Evolutionary conservation across 345 rosid species (phyloP).

Genomic region (Syzygium grande): DNA sequence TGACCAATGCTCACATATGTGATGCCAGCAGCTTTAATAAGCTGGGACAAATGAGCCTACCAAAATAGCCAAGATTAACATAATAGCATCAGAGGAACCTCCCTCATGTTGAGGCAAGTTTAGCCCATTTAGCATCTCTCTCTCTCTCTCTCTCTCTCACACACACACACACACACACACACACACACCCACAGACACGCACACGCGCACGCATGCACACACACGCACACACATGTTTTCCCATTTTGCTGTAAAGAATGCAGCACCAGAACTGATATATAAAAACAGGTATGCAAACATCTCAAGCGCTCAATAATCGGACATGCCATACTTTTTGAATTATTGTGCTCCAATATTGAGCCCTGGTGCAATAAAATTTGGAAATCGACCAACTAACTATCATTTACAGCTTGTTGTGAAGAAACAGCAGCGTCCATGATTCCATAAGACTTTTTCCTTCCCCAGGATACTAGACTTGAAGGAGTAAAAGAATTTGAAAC

Average conservation of each 20-base stretch:
- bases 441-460: background rate
- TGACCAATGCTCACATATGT: slow-evolving; percentile 88
- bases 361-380: background rate
- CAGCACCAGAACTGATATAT: background rate
- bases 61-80: background rate
- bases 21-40: slow-evolving; percentile 65
- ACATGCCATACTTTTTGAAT: background rate
- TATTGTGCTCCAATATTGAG: background rate
- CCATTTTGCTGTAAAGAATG: background rate
- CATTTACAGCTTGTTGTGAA: background rate
- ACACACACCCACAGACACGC: too few relatives aligned
- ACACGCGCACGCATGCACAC: background rate
- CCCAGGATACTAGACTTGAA: background rate
- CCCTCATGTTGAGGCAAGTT: background rate
- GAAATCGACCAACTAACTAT: background rate
- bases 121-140: too few relatives aligned
- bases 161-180: too few relatives aligned
- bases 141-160: background rate
- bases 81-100: background rate
- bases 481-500: background rate
- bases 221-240: background rate
- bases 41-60: slow-evolving; percentile 64
- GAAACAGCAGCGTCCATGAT: background rate
- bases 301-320: background rate
- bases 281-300: background rate